These are phyloP conservation scores for Leccinellum luteum DNA, from an alignment of 768 basidiomycete species.

Conservation along the genomic window DNA sequence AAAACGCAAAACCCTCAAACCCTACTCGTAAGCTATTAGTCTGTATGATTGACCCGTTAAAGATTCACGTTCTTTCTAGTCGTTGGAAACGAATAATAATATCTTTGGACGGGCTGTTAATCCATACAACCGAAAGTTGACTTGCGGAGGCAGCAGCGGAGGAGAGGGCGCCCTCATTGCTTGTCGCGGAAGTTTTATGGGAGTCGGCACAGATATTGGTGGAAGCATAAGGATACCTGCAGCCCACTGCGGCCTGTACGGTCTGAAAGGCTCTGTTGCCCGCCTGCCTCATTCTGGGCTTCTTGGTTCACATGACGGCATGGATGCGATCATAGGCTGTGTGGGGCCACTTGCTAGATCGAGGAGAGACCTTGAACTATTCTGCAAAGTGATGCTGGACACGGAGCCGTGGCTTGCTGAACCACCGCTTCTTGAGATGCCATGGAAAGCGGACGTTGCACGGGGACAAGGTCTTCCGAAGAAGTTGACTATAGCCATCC, in stretches of 20 bases:
- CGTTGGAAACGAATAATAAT: conserved; percentile 53
- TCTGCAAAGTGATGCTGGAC: conserved; percentile 47
- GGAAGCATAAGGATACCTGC: conserved; percentile 46
- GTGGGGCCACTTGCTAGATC: conserved; percentile 49
- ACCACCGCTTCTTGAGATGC: conserved; percentile 46
- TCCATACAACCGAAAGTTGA: conserved; percentile 52
- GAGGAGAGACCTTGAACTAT: conserved; percentile 47
- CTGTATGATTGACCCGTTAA: neutral
- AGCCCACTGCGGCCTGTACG: conserved; percentile 41
- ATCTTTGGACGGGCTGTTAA: conserved; percentile 62
- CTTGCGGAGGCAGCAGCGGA: conserved; percentile 47
- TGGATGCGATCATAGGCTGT: conserved; percentile 51
- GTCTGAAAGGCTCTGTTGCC: conserved; percentile 46
- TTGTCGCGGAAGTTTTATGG: conserved; percentile 39
- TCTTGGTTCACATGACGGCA: conserved; percentile 48
- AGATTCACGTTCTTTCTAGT: conserved; percentile 30
- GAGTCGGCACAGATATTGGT: conserved; percentile 49
- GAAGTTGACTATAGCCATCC: conserved; percentile 43
- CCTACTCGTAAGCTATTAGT: conserved; percentile 38
- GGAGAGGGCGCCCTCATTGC: conserved; percentile 48
- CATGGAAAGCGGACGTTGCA: conserved; percentile 43
- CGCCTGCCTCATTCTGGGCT: conserved; percentile 52
- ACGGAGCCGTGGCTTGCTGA: conserved; percentile 46
- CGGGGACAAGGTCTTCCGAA: conserved; percentile 38
- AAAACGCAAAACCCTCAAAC: conserved; percentile 51